Percentiles rank a stretch among this genome's conserved stretches.
Evolutionary conservation across 495 filamentous ascomycete species (phyloP).

Genomic region (Neurospora terricola): DNA sequence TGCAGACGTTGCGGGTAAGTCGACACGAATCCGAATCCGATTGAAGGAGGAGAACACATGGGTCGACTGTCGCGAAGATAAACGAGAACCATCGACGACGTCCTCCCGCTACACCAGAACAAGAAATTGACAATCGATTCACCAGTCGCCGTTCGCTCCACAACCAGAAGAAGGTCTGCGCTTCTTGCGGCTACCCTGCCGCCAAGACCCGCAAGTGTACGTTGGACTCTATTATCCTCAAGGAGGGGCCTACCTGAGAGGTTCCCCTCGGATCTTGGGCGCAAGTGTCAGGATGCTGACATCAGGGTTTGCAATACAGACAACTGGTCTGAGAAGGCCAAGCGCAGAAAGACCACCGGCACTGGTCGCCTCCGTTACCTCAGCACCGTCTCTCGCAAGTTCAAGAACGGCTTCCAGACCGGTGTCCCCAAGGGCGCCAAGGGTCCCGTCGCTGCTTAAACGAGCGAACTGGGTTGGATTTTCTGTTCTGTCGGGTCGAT

Average conservation of each 20-base stretch:
- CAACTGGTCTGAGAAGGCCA: conserved; percentile 99
- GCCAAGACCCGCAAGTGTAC: conserved; percentile 98
- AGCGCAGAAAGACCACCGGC: conserved; percentile 98
- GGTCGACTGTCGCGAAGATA: not conserved
- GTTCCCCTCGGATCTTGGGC: not conserved
- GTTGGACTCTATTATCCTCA: conserved; percentile 32
- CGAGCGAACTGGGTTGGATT: conserved; percentile 6
- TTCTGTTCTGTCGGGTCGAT: not conserved
- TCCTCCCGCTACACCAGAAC: not conserved
- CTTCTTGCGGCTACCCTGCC: conserved; percentile 93
- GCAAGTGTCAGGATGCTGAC: conserved; percentile 8
- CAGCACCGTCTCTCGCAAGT: conserved; percentile 77
- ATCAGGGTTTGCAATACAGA: conserved; percentile 38
- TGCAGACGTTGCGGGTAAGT: conserved; percentile 98
- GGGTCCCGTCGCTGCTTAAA: conserved; percentile 40
- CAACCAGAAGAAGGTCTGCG: conserved; percentile 98
- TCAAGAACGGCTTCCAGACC: conserved; percentile 93
- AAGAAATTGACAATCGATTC: conserved; percentile 15
- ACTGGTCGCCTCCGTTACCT: conserved; percentile 88
- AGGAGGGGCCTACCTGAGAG: not conserved
- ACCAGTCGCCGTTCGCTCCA: conserved; percentile 90
- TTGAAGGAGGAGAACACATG: conserved; percentile 1
- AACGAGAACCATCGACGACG: not conserved
- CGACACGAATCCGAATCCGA: conserved; percentile 5
- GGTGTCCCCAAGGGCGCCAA: conserved; percentile 78